Conservation (phyloP, 2,329 filamentous ascomycete genomes). For the Anisogramma anomala region DNA sequence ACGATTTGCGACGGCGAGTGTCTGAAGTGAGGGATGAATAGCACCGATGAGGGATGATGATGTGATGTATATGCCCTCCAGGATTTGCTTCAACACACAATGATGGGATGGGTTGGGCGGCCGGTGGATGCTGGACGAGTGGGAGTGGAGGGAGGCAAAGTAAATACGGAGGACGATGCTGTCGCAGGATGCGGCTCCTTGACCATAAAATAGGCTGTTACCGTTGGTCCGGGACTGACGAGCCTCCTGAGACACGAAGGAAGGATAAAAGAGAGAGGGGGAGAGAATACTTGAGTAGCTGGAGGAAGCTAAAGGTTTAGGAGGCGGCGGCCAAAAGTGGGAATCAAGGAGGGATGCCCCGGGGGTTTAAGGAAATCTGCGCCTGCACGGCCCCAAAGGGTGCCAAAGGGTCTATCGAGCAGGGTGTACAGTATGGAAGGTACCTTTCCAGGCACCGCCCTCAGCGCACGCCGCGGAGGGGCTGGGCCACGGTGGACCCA, state of each 20-base stretch:
- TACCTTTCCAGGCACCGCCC: constrained; percentile 12
- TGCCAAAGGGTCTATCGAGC: constrained; percentile 12
- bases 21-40: constrained; percentile 23
- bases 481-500: constrained; percentile 5
- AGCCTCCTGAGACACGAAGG: constrained; percentile 24
- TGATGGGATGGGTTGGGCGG: constrained; percentile 15
- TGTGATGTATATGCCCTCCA: constrained; percentile 26
- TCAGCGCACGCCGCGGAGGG: constrained; percentile 3
- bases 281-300: constrained; percentile 31
- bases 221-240: constrained; percentile 18
- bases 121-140: neutral
- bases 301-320: constrained; percentile 22
- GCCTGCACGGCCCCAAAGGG: constrained; percentile 13
- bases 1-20: constrained; percentile 26
- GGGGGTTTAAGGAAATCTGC: constrained; percentile 30
- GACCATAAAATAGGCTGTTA: constrained; percentile 18
- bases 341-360: constrained; percentile 27
- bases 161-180: constrained; percentile 8
- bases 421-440: neutral
- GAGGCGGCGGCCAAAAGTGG: constrained; percentile 15
- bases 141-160: constrained; percentile 13
- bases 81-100: constrained; percentile 17
- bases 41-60: constrained; percentile 25
- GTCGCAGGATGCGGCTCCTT: constrained; percentile 15
- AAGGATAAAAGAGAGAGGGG: constrained; percentile 24